phyloP scores from a whole-genome alignment of 2,329 filamentous ascomycete genomes.

The Coniochaeta sp. region DNA sequence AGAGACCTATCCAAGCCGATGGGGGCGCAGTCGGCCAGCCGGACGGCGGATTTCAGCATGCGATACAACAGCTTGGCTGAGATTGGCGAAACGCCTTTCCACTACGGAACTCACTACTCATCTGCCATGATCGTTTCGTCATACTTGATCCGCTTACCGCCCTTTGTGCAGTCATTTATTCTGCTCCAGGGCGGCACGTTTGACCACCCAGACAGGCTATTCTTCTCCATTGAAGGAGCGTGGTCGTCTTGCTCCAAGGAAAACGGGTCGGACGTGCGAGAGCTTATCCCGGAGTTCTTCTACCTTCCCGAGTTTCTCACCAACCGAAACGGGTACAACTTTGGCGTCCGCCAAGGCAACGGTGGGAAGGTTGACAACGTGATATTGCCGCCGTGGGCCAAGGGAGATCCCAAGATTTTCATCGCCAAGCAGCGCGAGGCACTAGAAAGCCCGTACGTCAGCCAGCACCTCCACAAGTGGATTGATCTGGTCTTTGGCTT shows the following conservation, averaged over 20 bases:
- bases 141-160: conserved; percentile 88
- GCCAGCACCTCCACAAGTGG: conserved; percentile 84
- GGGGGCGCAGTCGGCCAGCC: conserved; percentile 75
- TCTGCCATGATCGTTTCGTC: conserved; percentile 98
- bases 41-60: conserved; percentile 74
- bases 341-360: conserved; percentile 77
- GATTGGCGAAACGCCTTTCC: conserved; percentile 88
- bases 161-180: conserved; percentile 93
- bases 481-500: conserved; percentile 92
- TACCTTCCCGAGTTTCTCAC: conserved; percentile 89
- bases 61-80: conserved; percentile 84
- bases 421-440: conserved; percentile 94
- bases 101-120: conserved; percentile 97
- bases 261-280: conserved; percentile 90
- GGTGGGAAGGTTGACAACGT: conserved; percentile 79
- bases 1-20: conserved; percentile 92
- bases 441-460: conserved; percentile 87
- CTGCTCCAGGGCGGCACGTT: conserved; percentile 92
- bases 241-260: conserved; percentile 86
- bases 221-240: conserved; percentile 84
- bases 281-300: conserved; percentile 95
- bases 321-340: conserved; percentile 94
- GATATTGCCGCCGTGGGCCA: conserved; percentile 89
- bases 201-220: conserved; percentile 90
- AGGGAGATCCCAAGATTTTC: conserved; percentile 91